Base-by-base conservation (phyloP, 1,284 basidiomycete species). In the Ganoderma meredithae region DNA sequence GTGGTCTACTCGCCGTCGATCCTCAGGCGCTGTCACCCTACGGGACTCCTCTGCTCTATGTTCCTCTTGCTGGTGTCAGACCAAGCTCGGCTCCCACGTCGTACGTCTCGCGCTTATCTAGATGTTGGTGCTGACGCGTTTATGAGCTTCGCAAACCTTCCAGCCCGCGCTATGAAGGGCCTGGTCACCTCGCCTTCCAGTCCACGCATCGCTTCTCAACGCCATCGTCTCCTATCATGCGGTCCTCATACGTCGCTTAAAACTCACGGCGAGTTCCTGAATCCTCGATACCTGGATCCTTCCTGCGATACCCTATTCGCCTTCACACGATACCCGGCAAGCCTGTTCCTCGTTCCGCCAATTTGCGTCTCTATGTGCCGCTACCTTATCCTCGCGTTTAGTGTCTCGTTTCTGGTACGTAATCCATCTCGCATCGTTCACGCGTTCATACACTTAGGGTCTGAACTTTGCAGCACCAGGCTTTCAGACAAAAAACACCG, bases 1-100 rank as follows among this genome's bases (percentile, higher is more conserved):
- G 71, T 60, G 74, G 73, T 39, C 65, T 75, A 12, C 69, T 73
- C 62, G 68, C 72, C 56, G 69, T 73, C 33, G 71, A 74, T 52
- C 71, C 70, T 60, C 70, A 72, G 19, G 62, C 72, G 8, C 62
- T 73, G 53, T 69, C 73, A 13, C 56, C 67, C n/a, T 72, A 73
- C 36, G 72, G 72, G 39, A 72, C 66, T 41, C 72, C 72, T 13
- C 52, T 73, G 31, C 69, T 76, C n/a, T 74, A 71, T 65, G 73
- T 73, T 31, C 75, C 77, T 12, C 63, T 72, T 43, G 62, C 63
- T 43, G 72, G 67, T 19, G 62, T 71, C 8, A 63, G 77, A 22
- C 77, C 77, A 0, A 77, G 69, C 55, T 79, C 78, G 49, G 78
- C 78, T 43, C 78, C 78, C 12, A 76, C 75, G 10, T 66, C 70